Percentiles rank a stretch among this genome's conserved stretches.
Evolutionary conservation across 768 basidiomycete species (phyloP).

Genomic region (Tremella yokohamensis): DNA sequence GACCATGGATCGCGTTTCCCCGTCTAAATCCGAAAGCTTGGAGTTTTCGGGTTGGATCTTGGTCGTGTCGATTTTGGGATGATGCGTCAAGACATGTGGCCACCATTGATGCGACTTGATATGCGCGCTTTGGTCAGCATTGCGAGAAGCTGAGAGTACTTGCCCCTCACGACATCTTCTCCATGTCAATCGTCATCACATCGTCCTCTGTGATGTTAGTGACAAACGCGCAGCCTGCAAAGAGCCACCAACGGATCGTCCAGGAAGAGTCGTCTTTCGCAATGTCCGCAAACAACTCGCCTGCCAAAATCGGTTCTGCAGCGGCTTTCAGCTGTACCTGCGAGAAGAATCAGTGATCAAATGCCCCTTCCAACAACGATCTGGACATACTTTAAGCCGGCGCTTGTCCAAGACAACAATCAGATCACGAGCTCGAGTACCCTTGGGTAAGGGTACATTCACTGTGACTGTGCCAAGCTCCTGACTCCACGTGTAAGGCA

Average conservation of each 20-base stretch:
- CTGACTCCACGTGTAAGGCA: conserved; percentile 91
- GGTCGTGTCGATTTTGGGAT: conserved; percentile 92
- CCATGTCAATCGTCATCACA: conserved; percentile 46
- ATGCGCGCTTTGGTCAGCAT: conserved; percentile 14
- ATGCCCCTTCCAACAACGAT: not conserved
- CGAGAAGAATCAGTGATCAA: not conserved
- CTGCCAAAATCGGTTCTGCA: conserved; percentile 72
- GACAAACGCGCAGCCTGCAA: not conserved
- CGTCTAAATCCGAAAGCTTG: conserved; percentile 91
- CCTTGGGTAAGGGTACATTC: conserved; percentile 75
- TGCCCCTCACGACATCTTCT: conserved; percentile 44
- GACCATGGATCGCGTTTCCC: conserved; percentile 95
- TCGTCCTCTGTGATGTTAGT: conserved; percentile 30
- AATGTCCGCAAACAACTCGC: conserved; percentile 87
- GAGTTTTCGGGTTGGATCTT: conserved; percentile 95
- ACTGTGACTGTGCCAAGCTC: conserved; percentile 83
- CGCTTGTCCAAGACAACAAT: conserved; percentile 71
- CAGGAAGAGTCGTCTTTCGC: conserved; percentile 96
- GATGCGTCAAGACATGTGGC: conserved; percentile 91
- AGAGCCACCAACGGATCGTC: conserved; percentile 68
- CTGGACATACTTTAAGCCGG: conserved; percentile 66
- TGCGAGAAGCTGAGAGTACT: not conserved
- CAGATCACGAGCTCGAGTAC: conserved; percentile 76
- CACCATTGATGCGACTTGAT: conserved; percentile 85
- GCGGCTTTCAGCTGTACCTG: conserved; percentile 65